Evolutionary conservation across 2,329 filamentous ascomycete genomes (phyloP).

Genomic region (Phialocephala subalpina): DNA sequence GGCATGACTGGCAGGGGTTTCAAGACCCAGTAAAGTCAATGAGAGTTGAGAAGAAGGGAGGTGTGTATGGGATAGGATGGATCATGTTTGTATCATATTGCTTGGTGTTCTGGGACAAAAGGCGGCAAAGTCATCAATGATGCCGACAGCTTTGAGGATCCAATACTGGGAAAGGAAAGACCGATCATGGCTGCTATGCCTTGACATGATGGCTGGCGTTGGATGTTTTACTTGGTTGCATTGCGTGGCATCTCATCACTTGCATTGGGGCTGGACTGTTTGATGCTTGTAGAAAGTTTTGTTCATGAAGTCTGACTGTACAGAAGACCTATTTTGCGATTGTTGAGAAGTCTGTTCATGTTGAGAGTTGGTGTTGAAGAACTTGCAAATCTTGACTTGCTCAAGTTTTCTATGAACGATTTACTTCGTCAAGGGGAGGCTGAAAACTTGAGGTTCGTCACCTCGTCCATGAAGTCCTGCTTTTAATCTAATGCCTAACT

Average conservation of each 20-base stretch:
- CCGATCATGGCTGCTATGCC: neutral
- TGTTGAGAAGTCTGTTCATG: too few species aligned
- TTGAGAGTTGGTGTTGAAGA: too few species aligned
- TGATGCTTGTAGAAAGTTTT: neutral
- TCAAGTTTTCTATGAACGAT: too few species aligned
- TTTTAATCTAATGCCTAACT: too few species aligned
- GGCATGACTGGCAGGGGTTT: neutral
- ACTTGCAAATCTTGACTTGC: too few species aligned
- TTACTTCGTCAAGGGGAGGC: too few species aligned
- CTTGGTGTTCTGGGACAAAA: neutral
- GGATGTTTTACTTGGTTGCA: neutral
- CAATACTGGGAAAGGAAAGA: too few species aligned
- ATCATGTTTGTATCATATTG: neutral
- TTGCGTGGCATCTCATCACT: neutral
- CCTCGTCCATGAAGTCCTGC: too few species aligned
- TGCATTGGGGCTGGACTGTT: neutral
- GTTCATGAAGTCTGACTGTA: too few species aligned
- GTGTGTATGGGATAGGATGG: neutral
- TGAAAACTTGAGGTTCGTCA: too few species aligned
- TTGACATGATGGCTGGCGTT: neutral
- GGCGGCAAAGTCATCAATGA: neutral
- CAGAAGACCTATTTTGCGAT: too few species aligned
- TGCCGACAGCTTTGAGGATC: neutral
- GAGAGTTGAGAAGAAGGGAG: neutral
- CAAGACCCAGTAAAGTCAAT: neutral